Evolutionary conservation across 495 filamentous ascomycete species (phyloP).

Genomic region (Aspergillus nidulans): DNA sequence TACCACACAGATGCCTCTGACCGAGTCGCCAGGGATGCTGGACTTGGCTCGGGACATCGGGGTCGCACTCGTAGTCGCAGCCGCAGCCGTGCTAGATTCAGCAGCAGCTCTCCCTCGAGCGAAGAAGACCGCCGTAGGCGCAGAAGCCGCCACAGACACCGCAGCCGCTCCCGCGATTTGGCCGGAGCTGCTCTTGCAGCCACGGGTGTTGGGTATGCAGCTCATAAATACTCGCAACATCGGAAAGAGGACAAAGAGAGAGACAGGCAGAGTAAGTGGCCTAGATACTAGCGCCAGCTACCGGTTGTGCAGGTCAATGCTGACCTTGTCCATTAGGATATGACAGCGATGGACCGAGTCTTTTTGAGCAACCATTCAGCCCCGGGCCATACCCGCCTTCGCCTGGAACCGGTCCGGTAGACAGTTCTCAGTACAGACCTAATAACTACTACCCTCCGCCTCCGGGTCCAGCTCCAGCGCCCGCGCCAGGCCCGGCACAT

Average conservation of each 20-base stretch:
- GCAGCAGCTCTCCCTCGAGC: slow-evolving; percentile 44
- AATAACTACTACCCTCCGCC: slow-evolving; percentile 43
- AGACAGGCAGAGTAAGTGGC: slow-evolving; percentile 22
- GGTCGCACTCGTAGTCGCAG: slow-evolving; percentile 35
- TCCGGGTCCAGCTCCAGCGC: slow-evolving; percentile 32
- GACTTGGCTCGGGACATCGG: slow-evolving; percentile 28
- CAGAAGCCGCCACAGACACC: slow-evolving; percentile 38
- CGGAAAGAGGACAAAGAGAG: slow-evolving; percentile 46
- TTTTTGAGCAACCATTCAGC: slow-evolving; percentile 42
- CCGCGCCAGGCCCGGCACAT: slow-evolving; percentile 23
- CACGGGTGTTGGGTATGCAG: slow-evolving; percentile 71
- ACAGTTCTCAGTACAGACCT: slow-evolving; percentile 37
- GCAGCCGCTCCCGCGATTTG: slow-evolving; percentile 61
- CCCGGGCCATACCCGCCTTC: slow-evolving; percentile 39
- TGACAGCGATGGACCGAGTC: slow-evolving; percentile 35
- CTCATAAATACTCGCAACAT: slow-evolving; percentile 60
- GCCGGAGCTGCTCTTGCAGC: slow-evolving; percentile 66
- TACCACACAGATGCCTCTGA: slow-evolving; percentile 41
- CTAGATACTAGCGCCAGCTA: background rate
- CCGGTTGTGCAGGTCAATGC: too few relatives aligned
- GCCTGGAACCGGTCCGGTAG: slow-evolving; percentile 20
- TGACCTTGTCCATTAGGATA: slow-evolving; percentile 15
- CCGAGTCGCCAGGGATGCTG: slow-evolving; percentile 10
- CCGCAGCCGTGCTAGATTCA: slow-evolving; percentile 38
- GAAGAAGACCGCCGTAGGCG: slow-evolving; percentile 34